Conservation (phyloP, 2,329 filamentous ascomycete species). For the Neurospora crassa region DNA sequence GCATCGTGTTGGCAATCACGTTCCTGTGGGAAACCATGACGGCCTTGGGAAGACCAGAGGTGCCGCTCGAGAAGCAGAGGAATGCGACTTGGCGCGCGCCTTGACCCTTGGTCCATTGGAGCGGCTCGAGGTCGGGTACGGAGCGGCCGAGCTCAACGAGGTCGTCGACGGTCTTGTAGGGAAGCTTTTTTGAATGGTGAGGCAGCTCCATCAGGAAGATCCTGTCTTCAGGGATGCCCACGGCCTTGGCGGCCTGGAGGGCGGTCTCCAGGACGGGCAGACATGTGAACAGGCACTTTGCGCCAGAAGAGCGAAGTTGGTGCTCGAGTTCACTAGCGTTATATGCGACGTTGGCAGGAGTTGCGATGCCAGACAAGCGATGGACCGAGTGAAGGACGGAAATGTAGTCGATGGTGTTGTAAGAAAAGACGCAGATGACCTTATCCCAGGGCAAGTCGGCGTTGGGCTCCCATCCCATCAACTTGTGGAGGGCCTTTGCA, state of each 20-base stretch:
- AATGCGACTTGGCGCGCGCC: constrained; percentile 62
- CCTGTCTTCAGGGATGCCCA: constrained; percentile 51
- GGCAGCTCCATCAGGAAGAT: constrained; percentile 64
- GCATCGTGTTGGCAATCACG: constrained; percentile 66
- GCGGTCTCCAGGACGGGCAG: constrained; percentile 54
- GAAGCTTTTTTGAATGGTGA: constrained; percentile 37
- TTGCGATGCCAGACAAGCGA: constrained; percentile 62
- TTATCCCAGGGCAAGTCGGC: constrained; percentile 73
- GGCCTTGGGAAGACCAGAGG: constrained; percentile 74
- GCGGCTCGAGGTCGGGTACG: constrained; percentile 41
- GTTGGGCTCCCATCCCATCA: constrained; percentile 62
- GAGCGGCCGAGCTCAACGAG: constrained; percentile 51
- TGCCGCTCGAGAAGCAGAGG: constrained; percentile 72
- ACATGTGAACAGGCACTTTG: constrained; percentile 65
- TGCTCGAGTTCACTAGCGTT: constrained; percentile 60
- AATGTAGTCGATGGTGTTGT: constrained; percentile 74
- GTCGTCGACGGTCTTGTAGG: constrained; percentile 57
- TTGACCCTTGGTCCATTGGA: constrained; percentile 55
- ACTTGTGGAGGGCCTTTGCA: constrained; percentile 57
- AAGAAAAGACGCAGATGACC: constrained; percentile 64
- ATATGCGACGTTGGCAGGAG: constrained; percentile 68
- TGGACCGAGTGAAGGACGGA: constrained; percentile 66
- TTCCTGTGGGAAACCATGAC: constrained; percentile 76
- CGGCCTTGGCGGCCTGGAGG: constrained; percentile 52
- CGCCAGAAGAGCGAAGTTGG: constrained; percentile 59